phyloP scores from a whole-genome alignment of 2,329 filamentous ascomycete genomes.

The Trichoderma semiorbis region DNA sequence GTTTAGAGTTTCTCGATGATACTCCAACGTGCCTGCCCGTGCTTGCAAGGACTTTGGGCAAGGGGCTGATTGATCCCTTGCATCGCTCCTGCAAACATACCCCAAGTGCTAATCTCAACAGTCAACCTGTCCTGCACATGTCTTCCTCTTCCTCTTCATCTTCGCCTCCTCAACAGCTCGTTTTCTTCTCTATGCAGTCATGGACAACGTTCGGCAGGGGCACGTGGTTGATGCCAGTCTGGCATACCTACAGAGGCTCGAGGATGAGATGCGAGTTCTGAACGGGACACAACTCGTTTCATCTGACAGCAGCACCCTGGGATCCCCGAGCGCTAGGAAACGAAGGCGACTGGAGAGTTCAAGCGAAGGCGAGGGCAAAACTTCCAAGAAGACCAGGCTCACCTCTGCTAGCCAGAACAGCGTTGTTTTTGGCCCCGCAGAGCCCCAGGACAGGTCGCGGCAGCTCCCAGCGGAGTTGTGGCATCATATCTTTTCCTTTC shows the following conservation, averaged over 20 bases:
- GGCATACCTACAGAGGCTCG: neutral
- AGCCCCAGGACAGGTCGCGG: conserved; percentile 15
- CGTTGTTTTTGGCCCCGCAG: neutral
- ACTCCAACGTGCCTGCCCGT: neutral
- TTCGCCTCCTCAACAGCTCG: neutral
- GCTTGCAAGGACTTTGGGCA: neutral
- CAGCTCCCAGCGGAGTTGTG: conserved; percentile 60
- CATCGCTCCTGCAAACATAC: neutral
- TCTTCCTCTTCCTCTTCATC: neutral
- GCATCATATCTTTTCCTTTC: conserved; percentile 67
- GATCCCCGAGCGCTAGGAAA: conserved; percentile 4
- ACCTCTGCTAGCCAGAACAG: neutral
- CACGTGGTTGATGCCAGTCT: neutral
- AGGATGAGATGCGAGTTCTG: neutral
- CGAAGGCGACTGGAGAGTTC: conserved; percentile 3
- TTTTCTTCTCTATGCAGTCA: neutral
- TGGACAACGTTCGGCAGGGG: neutral
- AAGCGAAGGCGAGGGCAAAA: neutral
- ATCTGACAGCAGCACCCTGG: neutral
- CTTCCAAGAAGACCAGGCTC: conserved; percentile 16
- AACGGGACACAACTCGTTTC: neutral
- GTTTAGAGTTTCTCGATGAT: neutral
- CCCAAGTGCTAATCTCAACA: neutral
- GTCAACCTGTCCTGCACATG: neutral
- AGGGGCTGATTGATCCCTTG: neutral